A percentile compares a stretch with the other conserved stretches of the same genome.
Conservation (phyloP, 495 filamentous ascomycete genomes). For the Aspergillus avenaceus region DNA sequence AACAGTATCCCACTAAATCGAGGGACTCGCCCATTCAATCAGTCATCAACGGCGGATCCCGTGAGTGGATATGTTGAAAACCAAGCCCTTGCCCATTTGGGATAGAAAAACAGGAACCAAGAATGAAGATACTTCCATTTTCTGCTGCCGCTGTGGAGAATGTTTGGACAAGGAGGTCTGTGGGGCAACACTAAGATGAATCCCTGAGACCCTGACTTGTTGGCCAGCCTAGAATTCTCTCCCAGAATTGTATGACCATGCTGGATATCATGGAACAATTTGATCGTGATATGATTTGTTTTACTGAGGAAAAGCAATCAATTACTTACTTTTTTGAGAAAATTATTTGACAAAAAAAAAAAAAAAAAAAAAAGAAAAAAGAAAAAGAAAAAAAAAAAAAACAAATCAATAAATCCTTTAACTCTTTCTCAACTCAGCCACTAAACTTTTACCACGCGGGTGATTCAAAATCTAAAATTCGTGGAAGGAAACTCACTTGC, state of each 20-base stretch:
- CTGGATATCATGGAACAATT: not conserved
- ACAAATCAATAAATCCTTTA: no score
- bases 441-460: not conserved
- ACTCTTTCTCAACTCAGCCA: not conserved
- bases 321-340: no score
- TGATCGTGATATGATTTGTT: not conserved
- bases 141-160: not conserved
- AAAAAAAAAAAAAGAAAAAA: no score
- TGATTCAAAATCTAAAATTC: not conserved
- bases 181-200: not conserved
- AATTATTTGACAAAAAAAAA: no score
- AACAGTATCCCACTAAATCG: not conserved
- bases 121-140: not conserved
- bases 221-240: not conserved
- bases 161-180: not conserved
- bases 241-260: not conserved
- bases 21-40: not conserved
- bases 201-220: slow-evolving; percentile 3
- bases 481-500: not conserved
- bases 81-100: not conserved
- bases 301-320: no score
- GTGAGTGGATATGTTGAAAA: not conserved
- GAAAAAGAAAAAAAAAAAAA: no score
- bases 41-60: not conserved
- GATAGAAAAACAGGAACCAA: not conserved